phyloP scores from a whole-genome alignment of 2,329 filamentous ascomycete genomes.

The Podosphaera aphanis region DNA sequence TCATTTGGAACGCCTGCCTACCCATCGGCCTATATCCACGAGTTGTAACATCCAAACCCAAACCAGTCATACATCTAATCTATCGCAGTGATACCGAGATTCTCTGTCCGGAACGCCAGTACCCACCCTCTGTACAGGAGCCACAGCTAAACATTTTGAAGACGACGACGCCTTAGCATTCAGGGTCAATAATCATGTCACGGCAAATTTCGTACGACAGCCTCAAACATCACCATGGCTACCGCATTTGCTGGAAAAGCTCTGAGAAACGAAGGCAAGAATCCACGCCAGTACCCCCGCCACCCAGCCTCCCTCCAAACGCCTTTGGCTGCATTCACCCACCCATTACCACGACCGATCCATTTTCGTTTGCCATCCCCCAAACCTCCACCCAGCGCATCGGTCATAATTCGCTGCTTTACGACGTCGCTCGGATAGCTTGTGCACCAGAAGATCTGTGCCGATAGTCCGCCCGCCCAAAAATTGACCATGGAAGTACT shows the following conservation, averaged over 20 bases:
- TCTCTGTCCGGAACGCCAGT: no score
- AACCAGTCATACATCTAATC: no score
- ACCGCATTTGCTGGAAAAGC: slow-evolving; percentile 93
- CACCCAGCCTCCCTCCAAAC: slow-evolving; percentile 56
- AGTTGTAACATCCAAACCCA: no score
- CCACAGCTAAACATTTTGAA: no score
- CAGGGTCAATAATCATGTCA: slow-evolving; percentile 1
- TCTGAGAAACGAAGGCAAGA: slow-evolving; percentile 75
- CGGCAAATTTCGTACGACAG: slow-evolving; percentile 47
- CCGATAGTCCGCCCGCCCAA: slow-evolving; percentile 83
- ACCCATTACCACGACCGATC: slow-evolving; percentile 59
- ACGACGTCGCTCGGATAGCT: slow-evolving; percentile 83
- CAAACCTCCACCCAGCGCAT: slow-evolving; percentile 51
- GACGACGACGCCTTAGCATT: no score
- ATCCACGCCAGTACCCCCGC: slow-evolving; percentile 78
- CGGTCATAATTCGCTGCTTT: slow-evolving; percentile 95
- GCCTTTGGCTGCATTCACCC: slow-evolving; percentile 56
- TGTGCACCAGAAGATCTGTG: slow-evolving; percentile 85
- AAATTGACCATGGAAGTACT: slow-evolving; percentile 74
- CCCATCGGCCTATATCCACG: no score
- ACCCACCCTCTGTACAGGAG: no score
- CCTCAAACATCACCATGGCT: slow-evolving; percentile 82
- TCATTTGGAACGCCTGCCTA: no score
- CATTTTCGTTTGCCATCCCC: slow-evolving; percentile 47
- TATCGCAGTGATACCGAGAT: no score